phyloP scores from a whole-genome alignment of 129 eudicot genomes.

The Pulicaria dysenterica region DNA sequence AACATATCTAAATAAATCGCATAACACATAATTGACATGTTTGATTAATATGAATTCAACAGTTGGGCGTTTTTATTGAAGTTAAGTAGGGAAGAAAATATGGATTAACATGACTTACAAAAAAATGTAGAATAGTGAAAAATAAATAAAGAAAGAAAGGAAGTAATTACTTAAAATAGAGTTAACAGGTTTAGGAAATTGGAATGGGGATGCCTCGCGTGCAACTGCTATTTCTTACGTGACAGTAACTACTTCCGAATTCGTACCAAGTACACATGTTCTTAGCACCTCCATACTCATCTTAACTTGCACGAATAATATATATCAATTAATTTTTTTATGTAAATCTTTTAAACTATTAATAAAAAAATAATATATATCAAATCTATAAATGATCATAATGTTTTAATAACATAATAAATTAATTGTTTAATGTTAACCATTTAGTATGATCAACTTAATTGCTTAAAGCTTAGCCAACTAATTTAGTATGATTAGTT shows the following conservation, averaged over 20 bases:
- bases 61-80: no score
- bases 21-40: no score
- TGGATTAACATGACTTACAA: neutral
- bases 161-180: constrained; percentile 32
- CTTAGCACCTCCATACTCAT: constrained; percentile 27
- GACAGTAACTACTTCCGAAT: constrained; percentile 31
- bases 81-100: neutral
- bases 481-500: no score
- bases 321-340: neutral
- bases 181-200: constrained; percentile 31
- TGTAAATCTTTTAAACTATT: no score
- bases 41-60: no score
- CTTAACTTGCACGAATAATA: constrained; percentile 17
- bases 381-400: no score
- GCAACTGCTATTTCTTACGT: constrained; percentile 34
- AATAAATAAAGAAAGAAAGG: constrained; percentile 5
- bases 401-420: no score
- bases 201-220: constrained; percentile 37
- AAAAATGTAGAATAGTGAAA: neutral
- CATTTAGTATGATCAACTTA: no score
- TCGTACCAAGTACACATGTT: constrained; percentile 28
- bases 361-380: no score
- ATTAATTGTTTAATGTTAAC: no score
- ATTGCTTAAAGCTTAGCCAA: no score
- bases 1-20: no score